Conservation (phyloP, 2,329 filamentous ascomycete genomes). For the Aspergillus eucalypticola region DNA sequence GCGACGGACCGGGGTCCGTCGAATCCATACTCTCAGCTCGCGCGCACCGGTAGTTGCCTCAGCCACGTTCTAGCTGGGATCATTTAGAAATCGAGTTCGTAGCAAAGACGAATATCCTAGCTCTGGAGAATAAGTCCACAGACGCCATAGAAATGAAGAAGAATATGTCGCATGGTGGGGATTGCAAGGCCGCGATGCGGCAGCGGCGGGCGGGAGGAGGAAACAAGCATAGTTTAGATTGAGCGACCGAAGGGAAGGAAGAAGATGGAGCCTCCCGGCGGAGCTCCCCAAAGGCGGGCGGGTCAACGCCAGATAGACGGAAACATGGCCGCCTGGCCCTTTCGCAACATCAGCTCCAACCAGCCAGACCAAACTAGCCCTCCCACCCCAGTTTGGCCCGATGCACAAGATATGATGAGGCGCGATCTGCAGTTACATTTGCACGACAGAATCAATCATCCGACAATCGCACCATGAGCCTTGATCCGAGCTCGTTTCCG, state of each 20-base stretch:
- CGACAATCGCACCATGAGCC: slow-evolving; percentile 43
- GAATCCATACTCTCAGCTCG: slow-evolving; percentile 15
- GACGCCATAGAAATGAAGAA: neutral
- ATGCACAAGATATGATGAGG: slow-evolving; percentile 42
- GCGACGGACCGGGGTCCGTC: slow-evolving; percentile 10
- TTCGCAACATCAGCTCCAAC: neutral
- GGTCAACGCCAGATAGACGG: slow-evolving; percentile 6
- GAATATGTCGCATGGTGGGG: neutral
- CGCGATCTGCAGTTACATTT: slow-evolving; percentile 19
- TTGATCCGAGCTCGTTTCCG: slow-evolving; percentile 44
- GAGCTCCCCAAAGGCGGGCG: slow-evolving; percentile 6
- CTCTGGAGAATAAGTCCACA: neutral
- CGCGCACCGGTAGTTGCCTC: slow-evolving; percentile 15
- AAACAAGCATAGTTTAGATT: neutral
- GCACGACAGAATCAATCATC: slow-evolving; percentile 24
- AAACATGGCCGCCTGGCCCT: slow-evolving; percentile 7
- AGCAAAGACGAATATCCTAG: neutral
- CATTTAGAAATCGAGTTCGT: neutral
- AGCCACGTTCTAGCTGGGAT: neutral
- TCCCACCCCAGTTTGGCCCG: slow-evolving; percentile 15
- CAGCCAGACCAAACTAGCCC: slow-evolving; percentile 1
- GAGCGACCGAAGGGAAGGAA: neutral
- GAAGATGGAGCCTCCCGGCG: slow-evolving; percentile 1
- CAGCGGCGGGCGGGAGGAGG: neutral
- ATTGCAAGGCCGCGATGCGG: neutral